These are phyloP conservation scores for Sporothrix brunneoviolacea DNA, from an alignment of 2,329 filamentous ascomycete genomes.

Conservation along the genomic window DNA sequence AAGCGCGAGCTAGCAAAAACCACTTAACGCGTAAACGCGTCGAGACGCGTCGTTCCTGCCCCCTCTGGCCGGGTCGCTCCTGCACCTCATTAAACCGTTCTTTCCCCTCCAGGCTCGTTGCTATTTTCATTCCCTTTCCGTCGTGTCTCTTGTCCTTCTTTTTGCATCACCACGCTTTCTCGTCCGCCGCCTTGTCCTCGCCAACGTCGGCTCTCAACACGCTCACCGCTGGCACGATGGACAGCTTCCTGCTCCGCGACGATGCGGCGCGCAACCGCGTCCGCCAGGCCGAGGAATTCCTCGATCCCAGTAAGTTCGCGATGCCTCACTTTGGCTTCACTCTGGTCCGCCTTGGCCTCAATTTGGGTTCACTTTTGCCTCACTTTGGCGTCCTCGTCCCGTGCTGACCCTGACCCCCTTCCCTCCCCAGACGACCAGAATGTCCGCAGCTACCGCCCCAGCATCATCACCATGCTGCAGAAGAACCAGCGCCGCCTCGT, in stretches of 20 bases:
- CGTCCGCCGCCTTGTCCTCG: neutral
- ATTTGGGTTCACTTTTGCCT: neutral
- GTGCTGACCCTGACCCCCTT: conserved; percentile 15
- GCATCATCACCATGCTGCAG: conserved; percentile 73
- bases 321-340: neutral
- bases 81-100: conserved; percentile 9
- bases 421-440: conserved; percentile 40
- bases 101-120: conserved; percentile 2
- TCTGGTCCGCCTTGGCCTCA: too few relatives aligned
- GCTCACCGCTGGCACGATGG: conserved; percentile 44
- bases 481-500: conserved; percentile 58
- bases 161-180: neutral
- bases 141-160: neutral
- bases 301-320: conserved; percentile 68
- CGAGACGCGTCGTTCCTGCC: conserved; percentile 13
- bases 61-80: conserved; percentile 1
- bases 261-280: conserved; percentile 78
- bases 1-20: neutral
- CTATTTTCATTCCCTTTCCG: neutral
- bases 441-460: conserved; percentile 72
- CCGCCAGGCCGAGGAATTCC: conserved; percentile 82
- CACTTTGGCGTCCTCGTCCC: conserved; percentile 18
- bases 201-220: neutral
- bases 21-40: conserved; percentile 20
- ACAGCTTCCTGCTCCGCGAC: conserved; percentile 69